These are phyloP conservation scores for Luffa acutangula DNA, from an alignment of 306 rosid species.

Conservation along the genomic window DNA sequence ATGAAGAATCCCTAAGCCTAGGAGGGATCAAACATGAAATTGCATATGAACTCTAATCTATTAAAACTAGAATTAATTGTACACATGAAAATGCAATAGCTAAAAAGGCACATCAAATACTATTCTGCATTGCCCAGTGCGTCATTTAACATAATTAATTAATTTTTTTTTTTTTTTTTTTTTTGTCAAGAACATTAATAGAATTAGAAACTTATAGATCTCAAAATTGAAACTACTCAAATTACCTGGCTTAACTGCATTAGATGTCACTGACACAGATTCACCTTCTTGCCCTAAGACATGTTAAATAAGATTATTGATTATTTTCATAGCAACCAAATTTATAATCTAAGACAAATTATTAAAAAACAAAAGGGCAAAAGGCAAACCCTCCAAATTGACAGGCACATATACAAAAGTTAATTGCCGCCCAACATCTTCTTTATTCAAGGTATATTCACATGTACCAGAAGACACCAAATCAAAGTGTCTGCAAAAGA, in stretches of 20 bases:
- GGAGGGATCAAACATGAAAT: not conserved
- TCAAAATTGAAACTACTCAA: conserved; percentile 11
- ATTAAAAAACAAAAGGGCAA: conserved; percentile 8
- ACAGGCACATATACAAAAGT: conserved; percentile 72
- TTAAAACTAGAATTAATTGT: not conserved
- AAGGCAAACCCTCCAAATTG: conserved; percentile 73
- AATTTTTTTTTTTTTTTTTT: no score
- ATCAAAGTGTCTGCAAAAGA: conserved; percentile 43
- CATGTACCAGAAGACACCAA: conserved; percentile 69
- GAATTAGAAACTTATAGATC: not conserved
- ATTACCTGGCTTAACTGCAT: conserved; percentile 77
- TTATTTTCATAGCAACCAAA: conserved; percentile 3
- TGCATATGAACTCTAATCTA: not conserved
- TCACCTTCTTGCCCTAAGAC: conserved; percentile 86
- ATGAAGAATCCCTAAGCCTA: no score
- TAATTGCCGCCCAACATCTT: conserved; percentile 70
- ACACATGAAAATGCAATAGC: not conserved
- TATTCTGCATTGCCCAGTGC: not conserved
- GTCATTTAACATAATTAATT: not conserved
- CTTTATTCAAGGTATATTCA: conserved; percentile 77
- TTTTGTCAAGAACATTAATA: no score
- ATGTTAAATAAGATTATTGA: conserved; percentile 15
- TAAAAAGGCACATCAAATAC: not conserved
- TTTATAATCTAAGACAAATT: conserved; percentile 8
- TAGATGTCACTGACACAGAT: conserved; percentile 46